Percentiles rank a stretch among this genome's conserved stretches.
Evolutionary conservation across 2,329 filamentous ascomycete species (phyloP).

Genomic region (Pyrenochaeta sp.): DNA sequence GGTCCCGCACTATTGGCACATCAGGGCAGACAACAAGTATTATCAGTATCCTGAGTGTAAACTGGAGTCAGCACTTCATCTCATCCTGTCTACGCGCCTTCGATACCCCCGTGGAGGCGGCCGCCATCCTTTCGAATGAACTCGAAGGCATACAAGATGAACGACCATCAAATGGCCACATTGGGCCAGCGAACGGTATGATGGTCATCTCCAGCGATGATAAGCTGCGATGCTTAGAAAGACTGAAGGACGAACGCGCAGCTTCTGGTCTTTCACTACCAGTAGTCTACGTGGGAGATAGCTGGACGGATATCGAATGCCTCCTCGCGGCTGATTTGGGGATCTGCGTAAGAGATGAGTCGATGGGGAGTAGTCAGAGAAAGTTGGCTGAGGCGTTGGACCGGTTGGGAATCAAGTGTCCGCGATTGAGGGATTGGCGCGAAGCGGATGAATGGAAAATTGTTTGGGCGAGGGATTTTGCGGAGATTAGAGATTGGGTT

Average conservation of each 20-base stretch:
- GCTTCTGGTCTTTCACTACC: conserved; percentile 9
- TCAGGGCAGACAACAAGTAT: neutral
- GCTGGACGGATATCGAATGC: conserved; percentile 57
- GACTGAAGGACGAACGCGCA: conserved; percentile 6
- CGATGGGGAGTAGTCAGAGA: conserved; percentile 44
- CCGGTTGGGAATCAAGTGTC: conserved; percentile 39
- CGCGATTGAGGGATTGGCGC: conserved; percentile 24
- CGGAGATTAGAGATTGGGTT: conserved; percentile 15
- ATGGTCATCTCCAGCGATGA: conserved; percentile 50
- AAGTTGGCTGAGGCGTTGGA: conserved; percentile 46
- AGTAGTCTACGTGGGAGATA: conserved; percentile 58
- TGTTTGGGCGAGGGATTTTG: conserved; percentile 37
- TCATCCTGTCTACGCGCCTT: conserved; percentile 31
- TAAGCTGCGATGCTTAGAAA: conserved; percentile 46
- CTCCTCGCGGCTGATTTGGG: conserved; percentile 56
- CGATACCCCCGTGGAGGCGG: neutral
- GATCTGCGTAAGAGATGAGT: conserved; percentile 55
- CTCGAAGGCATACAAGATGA: conserved; percentile 25
- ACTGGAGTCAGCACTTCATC: conserved; percentile 58
- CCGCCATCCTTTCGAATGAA: conserved; percentile 31
- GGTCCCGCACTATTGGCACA: conserved; percentile 7
- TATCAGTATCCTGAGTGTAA: conserved; percentile 55
- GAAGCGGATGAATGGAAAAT: conserved; percentile 21
- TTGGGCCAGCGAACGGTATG: conserved; percentile 26
- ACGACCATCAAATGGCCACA: conserved; percentile 25